Evolutionary conservation across 192 early-diverging fungal species (phyloP).

Genomic region (Coemansia sp.): DNA sequence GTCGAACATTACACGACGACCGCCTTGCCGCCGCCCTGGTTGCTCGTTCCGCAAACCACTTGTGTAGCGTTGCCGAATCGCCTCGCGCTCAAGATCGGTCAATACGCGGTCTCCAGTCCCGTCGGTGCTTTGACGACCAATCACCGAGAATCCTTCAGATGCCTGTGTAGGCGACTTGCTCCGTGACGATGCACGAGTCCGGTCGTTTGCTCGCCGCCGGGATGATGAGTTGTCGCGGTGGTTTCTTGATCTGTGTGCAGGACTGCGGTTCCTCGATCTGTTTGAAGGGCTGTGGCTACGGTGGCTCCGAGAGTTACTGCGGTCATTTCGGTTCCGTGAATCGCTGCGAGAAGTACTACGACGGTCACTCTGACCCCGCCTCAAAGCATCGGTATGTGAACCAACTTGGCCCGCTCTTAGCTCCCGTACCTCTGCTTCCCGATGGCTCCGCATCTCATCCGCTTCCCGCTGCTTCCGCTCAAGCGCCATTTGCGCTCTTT

Average conservation of each 20-base stretch:
- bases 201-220: constrained; percentile 7
- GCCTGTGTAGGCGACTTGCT: constrained; percentile 11
- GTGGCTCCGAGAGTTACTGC: neutral
- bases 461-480: constrained; percentile 81
- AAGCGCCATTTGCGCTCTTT: constrained; percentile 83
- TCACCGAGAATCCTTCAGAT: constrained; percentile 18
- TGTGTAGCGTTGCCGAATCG: constrained; percentile 81
- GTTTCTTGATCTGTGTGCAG: constrained; percentile 1
- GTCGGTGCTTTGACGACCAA: constrained; percentile 36
- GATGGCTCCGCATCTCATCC: constrained; percentile 61
- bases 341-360: no score
- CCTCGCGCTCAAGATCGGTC: constrained; percentile 61
- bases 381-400: no score
- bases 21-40: constrained; percentile 69
- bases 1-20: constrained; percentile 97
- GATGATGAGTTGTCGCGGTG: constrained; percentile 37
- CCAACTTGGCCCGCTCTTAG: neutral
- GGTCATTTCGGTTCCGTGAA: constrained; percentile 4
- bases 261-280: constrained; percentile 12
- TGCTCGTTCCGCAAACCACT: constrained; percentile 70
- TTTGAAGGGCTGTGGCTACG: constrained; percentile 10
- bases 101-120: constrained; percentile 45
- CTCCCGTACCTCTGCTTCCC: constrained; percentile 65
- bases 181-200: constrained; percentile 11
- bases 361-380: neutral